Percentiles rank a stretch among this genome's conserved stretches.
Conservation (phyloP, 441 rosid genomes). For the Adansonia madagascariensis region DNA sequence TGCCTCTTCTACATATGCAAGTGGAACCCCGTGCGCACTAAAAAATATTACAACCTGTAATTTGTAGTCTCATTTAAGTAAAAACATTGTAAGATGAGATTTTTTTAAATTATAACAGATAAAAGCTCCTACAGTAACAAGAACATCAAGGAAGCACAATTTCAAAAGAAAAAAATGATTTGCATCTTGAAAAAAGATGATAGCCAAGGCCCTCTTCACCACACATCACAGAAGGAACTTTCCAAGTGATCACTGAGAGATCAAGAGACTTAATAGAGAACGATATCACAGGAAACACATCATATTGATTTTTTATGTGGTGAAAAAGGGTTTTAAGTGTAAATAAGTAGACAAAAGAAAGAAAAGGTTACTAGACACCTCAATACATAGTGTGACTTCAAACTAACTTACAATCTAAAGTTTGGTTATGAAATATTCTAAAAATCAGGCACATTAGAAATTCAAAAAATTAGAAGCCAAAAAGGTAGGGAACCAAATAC, state of each 20-base stretch:
- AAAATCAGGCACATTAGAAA: neutral
- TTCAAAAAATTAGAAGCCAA: neutral
- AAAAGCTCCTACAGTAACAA: conserved; percentile 15
- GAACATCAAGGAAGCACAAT: neutral
- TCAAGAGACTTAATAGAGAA: neutral
- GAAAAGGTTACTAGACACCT: neutral
- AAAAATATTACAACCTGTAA: conserved; percentile 91
- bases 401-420: conserved; percentile 9
- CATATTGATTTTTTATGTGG: neutral
- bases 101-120: neutral
- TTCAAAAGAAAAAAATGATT: neutral
- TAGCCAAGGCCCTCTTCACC: neutral
- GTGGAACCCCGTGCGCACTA: conserved; percentile 99
- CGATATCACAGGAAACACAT: neutral
- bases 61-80: conserved; percentile 31
- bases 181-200: neutral
- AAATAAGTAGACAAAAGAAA: neutral
- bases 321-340: too few species aligned
- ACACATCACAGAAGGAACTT: neutral
- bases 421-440: conserved; percentile 1
- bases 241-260: neutral
- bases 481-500: neutral
- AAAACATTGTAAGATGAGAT: neutral
- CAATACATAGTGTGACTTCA: conserved; percentile 1
- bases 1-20: conserved; percentile 97